Base-by-base conservation (phyloP, 2,329 filamentous ascomycete species). In the Ceratocystis albifundus region DNA sequence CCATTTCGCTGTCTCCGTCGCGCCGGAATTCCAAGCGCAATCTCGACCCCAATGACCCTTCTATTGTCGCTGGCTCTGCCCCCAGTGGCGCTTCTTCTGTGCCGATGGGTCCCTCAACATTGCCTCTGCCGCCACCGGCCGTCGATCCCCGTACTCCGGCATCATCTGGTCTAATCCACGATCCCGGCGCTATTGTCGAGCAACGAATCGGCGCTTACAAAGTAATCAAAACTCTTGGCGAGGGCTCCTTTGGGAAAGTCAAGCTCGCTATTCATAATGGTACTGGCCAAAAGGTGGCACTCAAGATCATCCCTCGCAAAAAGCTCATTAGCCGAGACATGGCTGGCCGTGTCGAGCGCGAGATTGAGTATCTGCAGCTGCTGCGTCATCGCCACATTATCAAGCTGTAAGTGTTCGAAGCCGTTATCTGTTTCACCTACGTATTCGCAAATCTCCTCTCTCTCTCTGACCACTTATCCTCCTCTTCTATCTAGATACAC, bases 241-340 rank as follows among this genome's bases (percentile, higher is more conserved):
- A 99, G 78, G 94, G 94, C 61, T 96, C 92, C 2, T 99, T 99
- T 75, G 94, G 94, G 72, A 99, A 99, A 79, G 94, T 99, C 75
- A 97, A 97, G 80, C 84, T 99, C 72, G 94, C 94, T 25, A 88
- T 92, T 53, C 94, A 99, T 75, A 86, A 90, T 72, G 86, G 91
- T 71, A 97, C 90, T 71, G 89, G 89, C 70, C 92, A 97, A 76
- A 90, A 96, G 78, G 94, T 99, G 63, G 94, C 94, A 32, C 83
- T 99, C 74, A 99, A 99, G 82, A 96, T 97, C 74, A 99, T 99
- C 73, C 89, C 91, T 53, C 85, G 94, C 70, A 94, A 94, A 80
- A 96, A 96, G 80, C 83, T 99, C 73, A 90, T 96, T 71, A 97
- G 92, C 71, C 84, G 93, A 73, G 94, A 99, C 76, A 97, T 99